Evolutionary conservation across 345 rosid species (phyloP), one percentile per base, ranked within the genome.

Genomic region (Pugionium dolabratum): DNA sequence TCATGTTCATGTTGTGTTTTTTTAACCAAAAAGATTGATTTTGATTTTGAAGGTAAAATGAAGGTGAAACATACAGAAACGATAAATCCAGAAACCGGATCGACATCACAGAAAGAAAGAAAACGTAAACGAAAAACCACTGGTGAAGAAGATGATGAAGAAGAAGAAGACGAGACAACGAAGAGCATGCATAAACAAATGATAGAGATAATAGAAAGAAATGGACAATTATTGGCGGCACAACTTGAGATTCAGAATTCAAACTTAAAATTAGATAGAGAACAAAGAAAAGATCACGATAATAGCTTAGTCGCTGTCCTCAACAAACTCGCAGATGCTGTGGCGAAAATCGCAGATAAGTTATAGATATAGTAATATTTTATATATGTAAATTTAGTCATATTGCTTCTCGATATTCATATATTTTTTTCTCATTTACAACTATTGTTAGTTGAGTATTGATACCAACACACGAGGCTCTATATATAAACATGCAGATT

Each of bases 161-260:
- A 40, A 42, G 74, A 54, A 31, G 91, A 79, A 61, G 94, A 18
- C 18, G 18, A 18, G 18, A 18, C 74, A 52, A 55, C 76, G 9
- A 40, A 59, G 64, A 76, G 63, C 34, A 62, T 79, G 66, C 85
- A 85, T 33, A 45, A 39, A 35, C 87, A 84, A 10, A 60, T 90
- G 74, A 74, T 90, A 34, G 80, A 84, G 44, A 83, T 83, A 41
- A 50, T 94, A 51, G 96, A 88, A 70, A 82, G 75, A 79, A 94
- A 88, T 45, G 89, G 96, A 11, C 82, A 81, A 72, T 79, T 86
- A 79, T 77, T 94, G 71, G 79, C 80, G 5, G 83, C 91, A 41
- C 97, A 88, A 64, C 96, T 90, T 18, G 91, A 90, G 79, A 83
- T 85, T 59, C 99, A 94, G 74, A 91, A 84, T 79, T 76, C 43